Evolutionary conservation across 345 rosid species (phyloP).

Genomic region (Ceriops decandra): DNA sequence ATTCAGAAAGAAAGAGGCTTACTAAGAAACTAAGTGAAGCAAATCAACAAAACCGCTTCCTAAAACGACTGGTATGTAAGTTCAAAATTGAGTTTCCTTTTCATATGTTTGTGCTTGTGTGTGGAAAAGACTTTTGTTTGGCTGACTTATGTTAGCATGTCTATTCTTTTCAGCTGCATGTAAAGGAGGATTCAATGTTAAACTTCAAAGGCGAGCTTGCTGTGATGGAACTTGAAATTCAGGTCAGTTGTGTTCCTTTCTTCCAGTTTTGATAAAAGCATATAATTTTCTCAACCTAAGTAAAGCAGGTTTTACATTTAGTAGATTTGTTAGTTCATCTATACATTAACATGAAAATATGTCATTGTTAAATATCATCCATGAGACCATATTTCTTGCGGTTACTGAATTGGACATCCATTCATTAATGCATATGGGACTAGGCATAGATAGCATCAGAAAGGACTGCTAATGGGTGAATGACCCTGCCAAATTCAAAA

Average conservation of each 20-base stretch:
- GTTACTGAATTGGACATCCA: neutral
- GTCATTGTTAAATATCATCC: neutral
- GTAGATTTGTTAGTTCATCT: neutral
- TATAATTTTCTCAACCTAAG: neutral
- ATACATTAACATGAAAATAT: neutral
- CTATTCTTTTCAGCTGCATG: conserved; percentile 42
- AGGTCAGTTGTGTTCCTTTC: conserved; percentile 41
- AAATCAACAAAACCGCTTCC: conserved; percentile 79
- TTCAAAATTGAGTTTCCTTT: neutral
- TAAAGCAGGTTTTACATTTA: too few species aligned
- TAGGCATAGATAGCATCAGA: too few species aligned
- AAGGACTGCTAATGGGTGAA: too few species aligned
- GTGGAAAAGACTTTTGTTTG: neutral
- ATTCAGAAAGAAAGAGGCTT: conserved; percentile 71
- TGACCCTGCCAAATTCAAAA: too few species aligned
- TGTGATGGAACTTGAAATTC: conserved; percentile 70
- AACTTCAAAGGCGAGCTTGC: conserved; percentile 79
- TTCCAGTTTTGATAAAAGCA: neutral
- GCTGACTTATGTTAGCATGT: conserved; percentile 7
- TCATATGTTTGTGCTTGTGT: neutral
- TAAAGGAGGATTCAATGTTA: conserved; percentile 51
- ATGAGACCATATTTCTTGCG: neutral
- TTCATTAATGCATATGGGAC: neutral
- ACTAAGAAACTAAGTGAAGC: conserved; percentile 81
- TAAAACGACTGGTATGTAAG: conserved; percentile 70